Conservation (phyloP, 2,329 filamentous ascomycete species). For the Cephalotrichum gorgonifer region DNA sequence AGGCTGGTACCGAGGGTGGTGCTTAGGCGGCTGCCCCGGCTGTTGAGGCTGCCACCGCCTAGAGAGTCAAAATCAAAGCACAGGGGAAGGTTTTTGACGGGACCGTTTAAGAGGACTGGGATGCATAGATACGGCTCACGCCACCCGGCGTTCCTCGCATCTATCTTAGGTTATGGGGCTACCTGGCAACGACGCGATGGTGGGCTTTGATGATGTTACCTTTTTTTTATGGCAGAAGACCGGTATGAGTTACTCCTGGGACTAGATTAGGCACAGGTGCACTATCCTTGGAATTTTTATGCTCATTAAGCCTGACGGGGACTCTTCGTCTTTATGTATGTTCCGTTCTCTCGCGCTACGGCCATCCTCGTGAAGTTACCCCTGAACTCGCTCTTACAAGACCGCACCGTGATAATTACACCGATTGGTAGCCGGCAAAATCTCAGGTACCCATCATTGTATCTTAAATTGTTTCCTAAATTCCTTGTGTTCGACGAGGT, state of each 20-base stretch:
- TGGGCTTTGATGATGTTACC: constrained; percentile 1
- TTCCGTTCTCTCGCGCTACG: neutral
- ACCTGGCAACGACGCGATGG: constrained; percentile 1
- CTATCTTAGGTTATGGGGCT: neutral
- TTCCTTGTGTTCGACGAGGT: too few species aligned
- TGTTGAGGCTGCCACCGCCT: constrained; percentile 13
- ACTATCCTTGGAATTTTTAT: neutral
- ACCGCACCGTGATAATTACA: neutral
- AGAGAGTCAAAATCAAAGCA: constrained; percentile 12
- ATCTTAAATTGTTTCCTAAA: neutral
- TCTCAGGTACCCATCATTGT: neutral
- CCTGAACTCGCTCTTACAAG: neutral
- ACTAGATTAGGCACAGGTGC: constrained; percentile 3
- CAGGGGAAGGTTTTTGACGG: constrained; percentile 7
- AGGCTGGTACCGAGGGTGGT: constrained; percentile 13
- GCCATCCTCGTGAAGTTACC: neutral
- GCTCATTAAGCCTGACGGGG: neutral
- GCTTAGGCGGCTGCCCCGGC: constrained; percentile 11
- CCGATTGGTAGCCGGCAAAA: neutral
- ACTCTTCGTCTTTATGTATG: neutral
- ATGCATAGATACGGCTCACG: neutral
- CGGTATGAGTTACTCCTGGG: neutral
- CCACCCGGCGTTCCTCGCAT: neutral
- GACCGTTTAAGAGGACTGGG: constrained; percentile 15
- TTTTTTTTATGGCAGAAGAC: neutral